phyloP scores from a whole-genome alignment of 441 rosid genomes.

The Capsella rubella region DNA sequence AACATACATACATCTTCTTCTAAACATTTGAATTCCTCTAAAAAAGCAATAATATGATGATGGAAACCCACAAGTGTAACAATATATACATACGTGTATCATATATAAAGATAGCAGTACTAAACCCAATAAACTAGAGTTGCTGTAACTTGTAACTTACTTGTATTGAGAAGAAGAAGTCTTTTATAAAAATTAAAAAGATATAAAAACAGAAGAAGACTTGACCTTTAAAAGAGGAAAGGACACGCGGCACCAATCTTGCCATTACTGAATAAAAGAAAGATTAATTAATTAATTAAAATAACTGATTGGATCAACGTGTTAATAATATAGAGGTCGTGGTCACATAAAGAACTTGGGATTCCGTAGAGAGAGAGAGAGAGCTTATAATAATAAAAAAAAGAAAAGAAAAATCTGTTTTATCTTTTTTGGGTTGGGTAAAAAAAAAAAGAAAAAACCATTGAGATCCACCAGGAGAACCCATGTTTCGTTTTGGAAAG shows the following conservation, averaged over 20 bases:
- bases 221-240: not conserved
- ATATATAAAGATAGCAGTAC: no score
- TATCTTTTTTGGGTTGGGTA: not conserved
- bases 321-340: slow-evolving; percentile 37
- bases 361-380: slow-evolving; percentile 25
- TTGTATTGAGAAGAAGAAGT: no score
- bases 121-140: no score
- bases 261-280: not conserved
- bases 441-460: slow-evolving; percentile 1
- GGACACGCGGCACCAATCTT: slow-evolving; percentile 17
- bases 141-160: no score
- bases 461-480: slow-evolving; percentile 46
- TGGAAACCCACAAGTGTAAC: no score
- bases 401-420: not conserved
- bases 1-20: no score
- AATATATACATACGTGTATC: no score
- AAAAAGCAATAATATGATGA: no score
- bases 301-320: slow-evolving; percentile 42
- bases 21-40: no score
- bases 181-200: no score
- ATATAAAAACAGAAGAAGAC: not conserved
- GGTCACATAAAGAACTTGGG: slow-evolving; percentile 43
- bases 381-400: not conserved
- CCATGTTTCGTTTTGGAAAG: slow-evolving; percentile 42
- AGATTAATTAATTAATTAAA: not conserved